These are phyloP conservation scores for Cryphonectria radicalis DNA, from an alignment of 2,329 filamentous ascomycete genomes.

Conservation along the genomic window DNA sequence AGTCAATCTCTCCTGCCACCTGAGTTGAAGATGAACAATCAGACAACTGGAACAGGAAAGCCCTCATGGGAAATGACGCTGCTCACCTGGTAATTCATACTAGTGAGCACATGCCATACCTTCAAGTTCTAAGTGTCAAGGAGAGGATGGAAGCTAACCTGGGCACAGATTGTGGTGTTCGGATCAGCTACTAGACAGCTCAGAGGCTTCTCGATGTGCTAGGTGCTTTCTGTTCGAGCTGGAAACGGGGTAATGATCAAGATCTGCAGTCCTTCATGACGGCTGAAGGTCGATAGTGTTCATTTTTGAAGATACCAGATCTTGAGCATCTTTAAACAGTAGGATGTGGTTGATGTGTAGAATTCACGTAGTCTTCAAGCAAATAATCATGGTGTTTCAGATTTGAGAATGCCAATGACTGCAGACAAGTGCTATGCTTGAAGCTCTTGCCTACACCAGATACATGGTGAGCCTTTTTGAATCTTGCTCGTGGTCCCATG, in stretches of 20 bases:
- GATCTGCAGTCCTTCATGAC: background rate
- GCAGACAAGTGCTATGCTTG: background rate
- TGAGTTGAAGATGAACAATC: background rate
- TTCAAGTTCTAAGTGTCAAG: background rate
- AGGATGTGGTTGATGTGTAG: background rate
- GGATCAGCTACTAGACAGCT: background rate
- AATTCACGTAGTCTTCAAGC: background rate
- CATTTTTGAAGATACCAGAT: background rate
- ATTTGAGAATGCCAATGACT: background rate
- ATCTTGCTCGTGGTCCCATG: background rate
- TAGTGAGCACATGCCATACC: background rate
- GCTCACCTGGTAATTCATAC: background rate
- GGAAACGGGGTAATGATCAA: background rate
- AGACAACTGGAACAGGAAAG: background rate
- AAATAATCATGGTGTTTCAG: background rate
- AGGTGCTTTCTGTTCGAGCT: background rate
- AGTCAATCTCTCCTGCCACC: slow-evolving; percentile 38
- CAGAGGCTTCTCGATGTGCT: background rate
- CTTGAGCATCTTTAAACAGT: background rate
- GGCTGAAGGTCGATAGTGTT: background rate
- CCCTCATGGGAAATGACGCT: background rate
- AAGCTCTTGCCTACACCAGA: background rate
- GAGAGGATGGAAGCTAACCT: background rate
- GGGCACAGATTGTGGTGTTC: no score
- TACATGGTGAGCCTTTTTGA: background rate